These are phyloP conservation scores for Salvia hispanica DNA, from an alignment of 257 asterid species.

Conservation along the genomic window DNA sequence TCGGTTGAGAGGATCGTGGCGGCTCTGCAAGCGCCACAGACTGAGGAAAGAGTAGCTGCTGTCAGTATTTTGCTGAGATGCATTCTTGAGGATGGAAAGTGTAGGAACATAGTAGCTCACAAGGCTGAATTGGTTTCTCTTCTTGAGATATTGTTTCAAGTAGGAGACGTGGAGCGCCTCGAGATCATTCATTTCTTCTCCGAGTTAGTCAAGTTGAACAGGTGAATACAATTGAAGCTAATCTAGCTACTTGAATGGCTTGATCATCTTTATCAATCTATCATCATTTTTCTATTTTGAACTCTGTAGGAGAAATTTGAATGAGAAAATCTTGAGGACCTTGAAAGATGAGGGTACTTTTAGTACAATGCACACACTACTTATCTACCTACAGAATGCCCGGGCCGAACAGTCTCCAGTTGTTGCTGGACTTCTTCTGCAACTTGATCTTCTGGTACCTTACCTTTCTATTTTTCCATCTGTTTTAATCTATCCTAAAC, in stretches of 20 bases:
- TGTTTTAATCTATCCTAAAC: too few species aligned
- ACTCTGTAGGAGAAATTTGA: conserved; percentile 61
- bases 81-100: conserved; percentile 68
- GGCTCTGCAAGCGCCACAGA: conserved; percentile 49
- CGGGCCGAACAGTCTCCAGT: conserved; percentile 59
- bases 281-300: not conserved
- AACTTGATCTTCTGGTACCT: conserved; percentile 75
- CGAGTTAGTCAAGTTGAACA: conserved; percentile 68
- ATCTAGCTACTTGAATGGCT: too few species aligned
- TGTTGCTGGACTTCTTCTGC: conserved; percentile 80
- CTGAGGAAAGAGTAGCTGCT: conserved; percentile 60
- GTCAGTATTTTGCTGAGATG: conserved; percentile 67
- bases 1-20: conserved; percentile 40
- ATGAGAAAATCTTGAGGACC: conserved; percentile 59
- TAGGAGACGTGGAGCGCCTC: conserved; percentile 49
- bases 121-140: conserved; percentile 54
- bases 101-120: conserved; percentile 65
- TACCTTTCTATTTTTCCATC: not conserved
- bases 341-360: conserved; percentile 73
- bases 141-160: conserved; percentile 53
- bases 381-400: conserved; percentile 63
- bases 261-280: too few species aligned
- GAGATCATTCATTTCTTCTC: conserved; percentile 68
- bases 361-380: conserved; percentile 80
- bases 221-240: conserved; percentile 35